These are phyloP conservation scores for Plasmopara viticola DNA, from an alignment of 352 stramenopile genomes.

Conservation along the genomic window DNA sequence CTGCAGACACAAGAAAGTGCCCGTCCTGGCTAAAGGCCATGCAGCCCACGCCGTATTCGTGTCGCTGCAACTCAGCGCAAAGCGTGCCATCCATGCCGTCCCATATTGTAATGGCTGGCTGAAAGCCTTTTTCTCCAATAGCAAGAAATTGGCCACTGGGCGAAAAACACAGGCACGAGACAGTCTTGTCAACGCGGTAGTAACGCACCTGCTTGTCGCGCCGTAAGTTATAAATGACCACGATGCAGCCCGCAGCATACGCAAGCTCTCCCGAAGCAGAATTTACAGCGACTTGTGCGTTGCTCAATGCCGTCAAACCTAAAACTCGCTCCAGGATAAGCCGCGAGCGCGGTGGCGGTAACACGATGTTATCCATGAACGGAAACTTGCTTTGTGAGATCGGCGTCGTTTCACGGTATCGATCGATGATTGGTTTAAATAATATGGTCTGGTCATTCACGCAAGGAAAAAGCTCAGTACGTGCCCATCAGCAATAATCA, in stretches of 20 bases:
- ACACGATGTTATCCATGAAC: slow-evolving; percentile 1
- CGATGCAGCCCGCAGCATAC: slow-evolving; percentile 82
- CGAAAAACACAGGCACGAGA: slow-evolving; percentile 81
- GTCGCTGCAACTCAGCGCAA: slow-evolving; percentile 71
- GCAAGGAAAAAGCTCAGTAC: slow-evolving; percentile 1
- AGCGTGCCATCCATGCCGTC: slow-evolving; percentile 69
- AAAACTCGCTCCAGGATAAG: slow-evolving; percentile 82
- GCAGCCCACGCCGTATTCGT: slow-evolving; percentile 79
- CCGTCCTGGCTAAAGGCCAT: slow-evolving; percentile 72
- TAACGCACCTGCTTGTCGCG: slow-evolving; percentile 85
- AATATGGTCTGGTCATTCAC: slow-evolving; percentile 8
- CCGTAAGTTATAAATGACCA: slow-evolving; percentile 86
- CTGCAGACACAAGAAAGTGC: slow-evolving; percentile 54
- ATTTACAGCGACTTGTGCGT: slow-evolving; percentile 72
- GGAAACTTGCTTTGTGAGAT: not conserved
- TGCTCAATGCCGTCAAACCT: slow-evolving; percentile 65
- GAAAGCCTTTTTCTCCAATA: slow-evolving; percentile 83
- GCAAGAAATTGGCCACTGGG: slow-evolving; percentile 76
- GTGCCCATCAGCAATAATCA: slow-evolving; percentile 7
- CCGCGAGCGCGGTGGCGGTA: slow-evolving; percentile 26
- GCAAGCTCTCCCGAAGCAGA: slow-evolving; percentile 73
- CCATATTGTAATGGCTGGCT: slow-evolving; percentile 84
- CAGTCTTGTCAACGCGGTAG: slow-evolving; percentile 81
- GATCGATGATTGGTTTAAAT: slow-evolving; percentile 7
- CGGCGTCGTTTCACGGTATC: slow-evolving; percentile 6